phyloP scores from a whole-genome alignment of 192 early-diverging fungal genomes.

The Coemansia sp. region DNA sequence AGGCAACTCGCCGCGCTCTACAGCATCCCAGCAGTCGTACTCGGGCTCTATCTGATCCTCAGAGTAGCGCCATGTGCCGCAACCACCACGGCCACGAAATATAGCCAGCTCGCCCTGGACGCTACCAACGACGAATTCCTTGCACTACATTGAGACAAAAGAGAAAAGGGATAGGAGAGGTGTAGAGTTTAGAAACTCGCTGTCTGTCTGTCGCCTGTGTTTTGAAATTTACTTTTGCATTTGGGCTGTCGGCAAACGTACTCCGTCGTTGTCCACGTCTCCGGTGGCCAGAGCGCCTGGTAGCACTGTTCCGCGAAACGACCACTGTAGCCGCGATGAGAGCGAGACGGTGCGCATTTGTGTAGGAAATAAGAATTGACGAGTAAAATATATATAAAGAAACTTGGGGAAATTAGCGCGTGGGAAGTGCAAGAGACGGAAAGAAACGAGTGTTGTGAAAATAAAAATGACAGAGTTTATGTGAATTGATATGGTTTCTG shows the following conservation, averaged over 20 bases:
- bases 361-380: background rate
- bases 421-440: background rate
- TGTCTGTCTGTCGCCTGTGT: too few species aligned
- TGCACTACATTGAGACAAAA: constrained; percentile 31
- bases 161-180: background rate
- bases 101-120: constrained; percentile 51
- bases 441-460: background rate
- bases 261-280: constrained; percentile 52
- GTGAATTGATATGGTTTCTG: background rate
- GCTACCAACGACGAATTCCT: constrained; percentile 52
- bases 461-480: background rate
- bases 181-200: too few species aligned
- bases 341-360: constrained; percentile 46
- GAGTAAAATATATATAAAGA: background rate
- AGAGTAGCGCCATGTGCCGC: constrained; percentile 42
- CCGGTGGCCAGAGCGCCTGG: constrained; percentile 47
- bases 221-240: too few species aligned
- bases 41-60: constrained; percentile 49
- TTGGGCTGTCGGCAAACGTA: constrained; percentile 10
- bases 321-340: constrained; percentile 50
- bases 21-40: constrained; percentile 51
- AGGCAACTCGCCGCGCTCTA: constrained; percentile 38
- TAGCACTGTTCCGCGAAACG: constrained; percentile 47
- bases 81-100: constrained; percentile 48
- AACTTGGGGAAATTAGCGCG: background rate